A percentile compares a stretch with the other conserved stretches of the same genome.
Conservation (phyloP, 805 yeast genomes). For the Starmerella khaoyaiensis region DNA sequence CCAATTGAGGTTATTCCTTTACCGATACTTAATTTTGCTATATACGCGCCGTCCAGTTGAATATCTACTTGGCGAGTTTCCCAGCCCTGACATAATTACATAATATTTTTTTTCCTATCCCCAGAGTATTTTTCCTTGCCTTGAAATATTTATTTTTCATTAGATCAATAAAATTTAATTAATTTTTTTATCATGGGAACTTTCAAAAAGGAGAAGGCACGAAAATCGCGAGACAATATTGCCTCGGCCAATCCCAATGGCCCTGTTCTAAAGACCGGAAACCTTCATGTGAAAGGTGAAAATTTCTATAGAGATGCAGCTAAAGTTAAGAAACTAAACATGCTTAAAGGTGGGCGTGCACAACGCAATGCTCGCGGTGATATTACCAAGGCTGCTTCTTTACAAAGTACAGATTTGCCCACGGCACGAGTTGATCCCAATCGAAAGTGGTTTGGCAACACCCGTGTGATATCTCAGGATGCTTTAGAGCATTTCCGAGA, state of each 20-base stretch:
- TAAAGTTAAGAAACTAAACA: slow-evolving; percentile 73
- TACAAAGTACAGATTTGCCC: slow-evolving; percentile 80
- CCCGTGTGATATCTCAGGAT: slow-evolving; percentile 94
- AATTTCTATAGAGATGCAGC: slow-evolving; percentile 88
- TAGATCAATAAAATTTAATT: not conserved
- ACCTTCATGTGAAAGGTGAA: slow-evolving; percentile 89
- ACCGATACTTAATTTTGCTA: too few species aligned
- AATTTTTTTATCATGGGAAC: slow-evolving; percentile 56
- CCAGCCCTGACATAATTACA: not conserved
- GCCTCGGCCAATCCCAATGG: slow-evolving; percentile 24
- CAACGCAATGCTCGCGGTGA: slow-evolving; percentile 80
- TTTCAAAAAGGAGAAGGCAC: slow-evolving; percentile 76
- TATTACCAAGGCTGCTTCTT: slow-evolving; percentile 68
- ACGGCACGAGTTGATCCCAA: slow-evolving; percentile 91
- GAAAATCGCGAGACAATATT: slow-evolving; percentile 74
- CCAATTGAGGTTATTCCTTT: too few species aligned
- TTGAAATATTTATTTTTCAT: not conserved
- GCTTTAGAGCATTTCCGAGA: slow-evolving; percentile 88
- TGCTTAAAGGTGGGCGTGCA: slow-evolving; percentile 89
- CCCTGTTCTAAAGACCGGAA: slow-evolving; percentile 54
- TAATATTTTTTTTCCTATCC: slow-evolving; percentile 7
- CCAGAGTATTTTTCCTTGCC: too few species aligned
- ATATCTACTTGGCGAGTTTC: not conserved
- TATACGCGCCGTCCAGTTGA: not conserved
- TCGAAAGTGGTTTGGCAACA: slow-evolving; percentile 94